Base-by-base conservation (phyloP, 2,329 filamentous ascomycete species). In the Fusarium lyarnte region DNA sequence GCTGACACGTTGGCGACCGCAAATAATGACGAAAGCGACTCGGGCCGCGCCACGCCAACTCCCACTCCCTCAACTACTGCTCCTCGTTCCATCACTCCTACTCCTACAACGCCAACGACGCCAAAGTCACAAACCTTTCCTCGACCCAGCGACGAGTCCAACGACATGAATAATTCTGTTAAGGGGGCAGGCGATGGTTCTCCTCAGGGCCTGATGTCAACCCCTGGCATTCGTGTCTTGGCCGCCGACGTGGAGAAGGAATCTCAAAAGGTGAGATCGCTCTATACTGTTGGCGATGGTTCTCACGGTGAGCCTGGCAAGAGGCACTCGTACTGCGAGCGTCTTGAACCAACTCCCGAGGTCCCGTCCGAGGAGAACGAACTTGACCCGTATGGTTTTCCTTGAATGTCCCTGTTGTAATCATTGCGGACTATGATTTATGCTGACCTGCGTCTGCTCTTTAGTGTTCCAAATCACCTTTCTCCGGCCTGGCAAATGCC, bases 261-360 rank as follows among this genome's bases (percentile, higher is more conserved):
- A 83, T 90, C 88, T 83, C 87, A 88, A 87, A 89, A 90, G 86
- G 88, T 90, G 86, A 89, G 88, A 85, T 90, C 87, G 82, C 88
- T 90, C 82, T 90, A 90, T 85, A 85, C 87, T 83, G 84, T 84
- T 78, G 85, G 85, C 82, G 87, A 87, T 79, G 81, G 80, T 81
- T 80, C 86, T 81, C 82, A 81, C 72, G 87, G 85, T 85, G 86
- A 88, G 80, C 85, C 87, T 78, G 86, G 86, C 70, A 83, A 80
- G 68, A 81, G 83, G 74, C 83, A 79, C 78, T 85, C 82, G 78
- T 85, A 84, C 74, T 83, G 82, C 79, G 86, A 85, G 77, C 84
- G 82, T 68, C 81, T 85, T 69, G 84, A 85, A 78, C 84, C 87
- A 74, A 84, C 84, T 77, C 82, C 80, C 77, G 86, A 88, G 81